A percentile compares a stretch with the other conserved stretches of the same genome.
phyloP scores from a whole-genome alignment of 2,329 filamentous ascomycete species.

The Diaporthe sp. region DNA sequence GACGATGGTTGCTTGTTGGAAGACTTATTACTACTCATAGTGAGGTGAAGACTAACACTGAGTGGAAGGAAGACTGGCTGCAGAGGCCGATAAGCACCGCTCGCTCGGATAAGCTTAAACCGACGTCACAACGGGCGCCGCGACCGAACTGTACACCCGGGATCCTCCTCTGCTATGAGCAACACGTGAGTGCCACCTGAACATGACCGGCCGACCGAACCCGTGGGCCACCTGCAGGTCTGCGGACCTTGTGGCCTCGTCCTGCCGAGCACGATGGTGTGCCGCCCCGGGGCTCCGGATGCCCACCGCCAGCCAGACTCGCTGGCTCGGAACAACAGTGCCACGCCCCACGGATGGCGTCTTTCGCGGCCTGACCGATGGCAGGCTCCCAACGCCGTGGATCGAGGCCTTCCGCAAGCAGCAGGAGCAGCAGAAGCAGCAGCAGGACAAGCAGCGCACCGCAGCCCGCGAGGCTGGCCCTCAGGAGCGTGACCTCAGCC shows the following conservation, averaged over 20 bases:
- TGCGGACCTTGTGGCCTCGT: background rate
- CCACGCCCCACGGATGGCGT: slow-evolving; percentile 48
- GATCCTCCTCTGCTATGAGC: too few relatives aligned
- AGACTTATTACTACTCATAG: too few relatives aligned
- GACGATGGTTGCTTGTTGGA: background rate
- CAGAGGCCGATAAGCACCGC: background rate
- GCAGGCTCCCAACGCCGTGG: slow-evolving; percentile 66
- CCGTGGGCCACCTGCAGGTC: background rate
- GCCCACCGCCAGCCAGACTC: slow-evolving; percentile 4
- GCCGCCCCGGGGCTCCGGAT: background rate
- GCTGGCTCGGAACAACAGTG: slow-evolving; percentile 40
- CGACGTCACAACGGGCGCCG: background rate
- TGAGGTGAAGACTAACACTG: too few relatives aligned
- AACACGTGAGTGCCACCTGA: background rate
- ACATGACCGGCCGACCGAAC: background rate
- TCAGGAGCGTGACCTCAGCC: slow-evolving; percentile 62
- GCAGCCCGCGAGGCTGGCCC: slow-evolving; percentile 40
- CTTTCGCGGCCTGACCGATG: slow-evolving; percentile 49
- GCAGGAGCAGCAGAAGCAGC: slow-evolving; percentile 51
- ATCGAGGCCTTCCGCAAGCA: slow-evolving; percentile 72
- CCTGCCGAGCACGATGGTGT: background rate
- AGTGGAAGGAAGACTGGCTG: too few relatives aligned
- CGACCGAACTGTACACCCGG: too few relatives aligned
- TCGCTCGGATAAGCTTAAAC: slow-evolving; percentile 13
- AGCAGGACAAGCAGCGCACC: slow-evolving; percentile 53